Evolutionary conservation across 2,329 filamentous ascomycete species (phyloP).

Genomic region (Seiridium unicorne): DNA sequence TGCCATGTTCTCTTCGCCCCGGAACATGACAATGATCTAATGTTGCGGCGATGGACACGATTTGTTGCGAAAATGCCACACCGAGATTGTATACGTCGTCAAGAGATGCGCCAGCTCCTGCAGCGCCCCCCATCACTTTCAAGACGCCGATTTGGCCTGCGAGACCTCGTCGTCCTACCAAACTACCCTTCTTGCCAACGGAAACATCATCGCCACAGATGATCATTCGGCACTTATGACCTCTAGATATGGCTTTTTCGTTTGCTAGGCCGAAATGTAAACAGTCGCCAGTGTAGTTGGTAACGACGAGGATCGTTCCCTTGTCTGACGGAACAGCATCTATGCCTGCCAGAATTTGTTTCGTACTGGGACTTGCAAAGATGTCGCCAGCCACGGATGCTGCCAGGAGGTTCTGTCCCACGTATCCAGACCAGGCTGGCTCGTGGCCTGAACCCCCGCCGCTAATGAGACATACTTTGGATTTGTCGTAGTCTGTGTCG

Average conservation of each 20-base stretch:
- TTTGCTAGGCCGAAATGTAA: conserved; percentile 61
- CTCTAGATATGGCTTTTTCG: conserved; percentile 54
- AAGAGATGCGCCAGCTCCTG: conserved; percentile 44
- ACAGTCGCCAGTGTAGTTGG: conserved; percentile 65
- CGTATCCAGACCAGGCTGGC: conserved; percentile 63
- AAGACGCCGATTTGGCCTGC: conserved; percentile 60
- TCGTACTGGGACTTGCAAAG: conserved; percentile 62
- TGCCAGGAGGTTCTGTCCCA: conserved; percentile 59
- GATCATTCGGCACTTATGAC: conserved; percentile 54
- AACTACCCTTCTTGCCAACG: conserved; percentile 54
- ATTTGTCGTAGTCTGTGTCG: conserved; percentile 40
- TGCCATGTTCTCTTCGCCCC: conserved; percentile 47
- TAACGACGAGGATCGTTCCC: conserved; percentile 60
- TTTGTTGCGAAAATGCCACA: conserved; percentile 46
- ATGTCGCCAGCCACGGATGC: conserved; percentile 61
- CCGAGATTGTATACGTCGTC: conserved; percentile 51
- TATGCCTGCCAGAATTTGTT: conserved; percentile 60
- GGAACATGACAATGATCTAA: conserved; percentile 62
- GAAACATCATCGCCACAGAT: conserved; percentile 66
- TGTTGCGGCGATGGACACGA: conserved; percentile 57
- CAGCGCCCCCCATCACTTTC: conserved; percentile 54
- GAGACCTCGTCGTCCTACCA: conserved; percentile 61
- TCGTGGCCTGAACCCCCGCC: conserved; percentile 60
- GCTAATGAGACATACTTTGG: conserved; percentile 49
- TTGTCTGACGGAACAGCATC: conserved; percentile 51